phyloP scores from a whole-genome alignment of 2,329 filamentous ascomycete species.

The Apiospora aurea region DNA sequence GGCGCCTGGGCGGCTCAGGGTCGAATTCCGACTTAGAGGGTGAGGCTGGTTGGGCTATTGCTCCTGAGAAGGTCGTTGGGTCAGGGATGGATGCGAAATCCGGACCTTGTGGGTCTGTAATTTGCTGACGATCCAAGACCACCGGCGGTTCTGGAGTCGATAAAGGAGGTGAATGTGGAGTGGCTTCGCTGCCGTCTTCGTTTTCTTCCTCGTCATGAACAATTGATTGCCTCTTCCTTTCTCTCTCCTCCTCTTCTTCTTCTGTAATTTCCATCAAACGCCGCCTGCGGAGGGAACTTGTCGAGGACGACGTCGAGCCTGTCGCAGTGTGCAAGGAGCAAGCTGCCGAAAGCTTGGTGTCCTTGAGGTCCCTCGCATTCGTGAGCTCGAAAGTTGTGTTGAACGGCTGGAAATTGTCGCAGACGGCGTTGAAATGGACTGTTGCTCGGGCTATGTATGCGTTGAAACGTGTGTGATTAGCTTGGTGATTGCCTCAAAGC shows the following conservation, averaged over 20 bases:
- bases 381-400: slow-evolving; percentile 84
- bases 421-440: slow-evolving; percentile 72
- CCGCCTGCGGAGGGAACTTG: slow-evolving; percentile 77
- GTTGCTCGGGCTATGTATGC: slow-evolving; percentile 75
- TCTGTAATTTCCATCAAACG: slow-evolving; percentile 94
- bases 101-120: slow-evolving; percentile 56
- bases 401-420: slow-evolving; percentile 80
- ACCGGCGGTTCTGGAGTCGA: slow-evolving; percentile 47
- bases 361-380: slow-evolving; percentile 79
- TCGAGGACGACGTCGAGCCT: slow-evolving; percentile 84
- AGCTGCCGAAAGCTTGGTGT: slow-evolving; percentile 85
- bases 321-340: slow-evolving; percentile 90
- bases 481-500: slow-evolving; percentile 20
- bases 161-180: slow-evolving; percentile 32
- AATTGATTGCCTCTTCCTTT: slow-evolving; percentile 65
- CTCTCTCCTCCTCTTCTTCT: slow-evolving; percentile 75
- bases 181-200: slow-evolving; percentile 38
- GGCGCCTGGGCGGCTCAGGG: slow-evolving; percentile 51
- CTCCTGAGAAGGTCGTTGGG: slow-evolving; percentile 60
- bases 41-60: slow-evolving; percentile 34
- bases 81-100: slow-evolving; percentile 58
- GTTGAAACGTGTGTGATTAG: slow-evolving; percentile 28
- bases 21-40: slow-evolving; percentile 39
- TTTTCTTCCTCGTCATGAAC: slow-evolving; percentile 54
- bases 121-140: slow-evolving; percentile 60